A percentile compares a stretch with the other conserved stretches of the same genome.
phyloP scores from a whole-genome alignment of 1,139 yeast genomes.

The Candida dubliniensis region DNA sequence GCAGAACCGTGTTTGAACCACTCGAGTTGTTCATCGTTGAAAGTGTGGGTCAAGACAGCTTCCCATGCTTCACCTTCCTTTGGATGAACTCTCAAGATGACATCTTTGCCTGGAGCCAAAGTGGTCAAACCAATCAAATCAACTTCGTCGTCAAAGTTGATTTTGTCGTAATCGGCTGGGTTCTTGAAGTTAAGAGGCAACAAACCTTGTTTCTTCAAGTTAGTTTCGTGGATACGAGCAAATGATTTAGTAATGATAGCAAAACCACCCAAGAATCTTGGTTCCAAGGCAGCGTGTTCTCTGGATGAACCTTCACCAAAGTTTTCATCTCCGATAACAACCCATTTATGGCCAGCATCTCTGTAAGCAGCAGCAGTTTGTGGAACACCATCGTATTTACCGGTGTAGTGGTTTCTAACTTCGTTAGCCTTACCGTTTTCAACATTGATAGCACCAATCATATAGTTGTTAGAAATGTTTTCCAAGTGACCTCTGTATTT shows the following conservation, averaged over 20 bases:
- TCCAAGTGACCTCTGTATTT: constrained; percentile 99
- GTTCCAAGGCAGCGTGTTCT: constrained; percentile 99
- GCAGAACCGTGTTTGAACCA: constrained; percentile 99
- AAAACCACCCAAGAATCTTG: constrained; percentile 98
- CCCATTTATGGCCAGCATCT: constrained; percentile 91
- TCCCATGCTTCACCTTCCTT: constrained; percentile 84
- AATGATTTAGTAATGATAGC: constrained; percentile 96
- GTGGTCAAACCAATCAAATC: constrained; percentile 83
- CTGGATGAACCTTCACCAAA: constrained; percentile 99
- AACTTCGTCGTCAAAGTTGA: constrained; percentile 85
- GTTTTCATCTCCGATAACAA: constrained; percentile 98
- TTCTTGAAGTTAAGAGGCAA: constrained; percentile 92
- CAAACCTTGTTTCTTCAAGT: constrained; percentile 54
- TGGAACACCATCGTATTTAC: constrained; percentile 93
- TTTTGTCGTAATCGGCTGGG: constrained; percentile 90
- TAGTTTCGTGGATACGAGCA: constrained; percentile 81
- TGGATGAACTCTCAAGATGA: constrained; percentile 88
- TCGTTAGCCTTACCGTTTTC: constrained; percentile 95
- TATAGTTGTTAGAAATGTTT: constrained; percentile 97
- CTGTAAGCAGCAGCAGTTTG: constrained; percentile 95
- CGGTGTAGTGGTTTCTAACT: constrained; percentile 87
- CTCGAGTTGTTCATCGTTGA: constrained; percentile 93
- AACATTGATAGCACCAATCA: constrained; percentile 99
- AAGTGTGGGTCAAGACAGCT: constrained; percentile 89
- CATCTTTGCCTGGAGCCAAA: constrained; percentile 90